These are phyloP conservation scores for Paraphoma sp. DNA, from an alignment of 2,329 filamentous ascomycete species.

Conservation along the genomic window DNA sequence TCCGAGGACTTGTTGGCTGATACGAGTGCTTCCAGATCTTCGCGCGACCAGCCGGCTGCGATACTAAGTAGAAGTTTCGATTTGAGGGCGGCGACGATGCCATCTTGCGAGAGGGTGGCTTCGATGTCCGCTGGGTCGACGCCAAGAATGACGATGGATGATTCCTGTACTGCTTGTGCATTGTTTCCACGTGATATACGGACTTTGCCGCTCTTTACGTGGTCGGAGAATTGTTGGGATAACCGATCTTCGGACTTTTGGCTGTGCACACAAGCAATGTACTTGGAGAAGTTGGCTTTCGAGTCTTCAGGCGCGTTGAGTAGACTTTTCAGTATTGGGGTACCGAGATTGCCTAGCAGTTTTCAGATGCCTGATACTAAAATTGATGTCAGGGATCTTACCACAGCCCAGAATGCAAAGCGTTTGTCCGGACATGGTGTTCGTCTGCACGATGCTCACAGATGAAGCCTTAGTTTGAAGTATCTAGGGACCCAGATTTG, in stretches of 20 bases:
- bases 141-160: conserved; percentile 55
- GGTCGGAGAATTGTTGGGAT: conserved; percentile 36
- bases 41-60: conserved; percentile 57
- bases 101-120: conserved; percentile 45
- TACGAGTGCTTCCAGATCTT: conserved; percentile 19
- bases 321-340: conserved; percentile 47
- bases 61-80: conserved; percentile 61
- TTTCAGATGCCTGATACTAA: background rate
- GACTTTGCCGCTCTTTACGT: conserved; percentile 33
- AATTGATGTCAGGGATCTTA: conserved; percentile 9
- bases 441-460: background rate
- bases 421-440: conserved; percentile 18
- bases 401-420: conserved; percentile 40
- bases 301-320: conserved; percentile 24
- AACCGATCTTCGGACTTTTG: conserved; percentile 46
- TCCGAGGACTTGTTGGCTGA: conserved; percentile 11
- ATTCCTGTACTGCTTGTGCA: conserved; percentile 41
- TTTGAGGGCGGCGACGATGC: conserved; percentile 48
- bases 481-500: too few relatives aligned
- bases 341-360: conserved; percentile 48
- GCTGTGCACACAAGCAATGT: conserved; percentile 54
- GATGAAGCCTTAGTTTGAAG: too few relatives aligned
- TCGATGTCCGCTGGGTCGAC: conserved; percentile 56
- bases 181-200: conserved; percentile 46
- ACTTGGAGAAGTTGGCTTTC: conserved; percentile 34